Evolutionary conservation across 768 basidiomycete genomes (phyloP).

Genomic region (Suillus lakei): DNA sequence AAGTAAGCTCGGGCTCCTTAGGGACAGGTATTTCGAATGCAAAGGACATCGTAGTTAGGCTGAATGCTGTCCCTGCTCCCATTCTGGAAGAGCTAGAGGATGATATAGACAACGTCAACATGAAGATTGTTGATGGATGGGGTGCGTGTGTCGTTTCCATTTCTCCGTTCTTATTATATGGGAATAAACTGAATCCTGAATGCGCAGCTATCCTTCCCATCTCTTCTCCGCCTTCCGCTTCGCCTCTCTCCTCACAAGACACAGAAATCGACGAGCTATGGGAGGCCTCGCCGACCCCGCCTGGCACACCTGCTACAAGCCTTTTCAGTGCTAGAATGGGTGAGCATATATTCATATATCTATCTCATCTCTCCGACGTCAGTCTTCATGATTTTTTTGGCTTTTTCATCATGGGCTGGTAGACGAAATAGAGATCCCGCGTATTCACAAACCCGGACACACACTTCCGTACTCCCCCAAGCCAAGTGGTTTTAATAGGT

Average conservation of each 20-base stretch:
- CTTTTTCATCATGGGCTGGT: conserved; percentile 7
- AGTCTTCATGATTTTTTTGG: conserved; percentile 2
- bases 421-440: conserved; percentile 62
- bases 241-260: conserved; percentile 38
- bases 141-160: conserved; percentile 43
- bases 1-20: neutral
- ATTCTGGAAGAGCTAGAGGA: conserved; percentile 44
- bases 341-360: conserved; percentile 23
- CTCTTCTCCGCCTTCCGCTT: conserved; percentile 45
- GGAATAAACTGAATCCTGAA: conserved; percentile 37
- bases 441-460: conserved; percentile 50
- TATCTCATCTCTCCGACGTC: conserved; percentile 8
- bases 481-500: neutral
- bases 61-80: conserved; percentile 26
- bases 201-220: conserved; percentile 40
- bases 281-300: conserved; percentile 48
- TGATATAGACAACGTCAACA: conserved; percentile 52
- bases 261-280: conserved; percentile 61
- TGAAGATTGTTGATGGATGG: conserved; percentile 70
- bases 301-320: conserved; percentile 46
- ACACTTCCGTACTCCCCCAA: neutral
- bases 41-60: conserved; percentile 32
- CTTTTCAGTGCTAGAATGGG: conserved; percentile 56
- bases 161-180: neutral
- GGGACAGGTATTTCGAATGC: conserved; percentile 19